Percentiles rank a stretch among this genome's conserved stretches.
Conservation (phyloP, 2,329 filamentous ascomycete species). For the Trichoderma polysporum region DNA sequence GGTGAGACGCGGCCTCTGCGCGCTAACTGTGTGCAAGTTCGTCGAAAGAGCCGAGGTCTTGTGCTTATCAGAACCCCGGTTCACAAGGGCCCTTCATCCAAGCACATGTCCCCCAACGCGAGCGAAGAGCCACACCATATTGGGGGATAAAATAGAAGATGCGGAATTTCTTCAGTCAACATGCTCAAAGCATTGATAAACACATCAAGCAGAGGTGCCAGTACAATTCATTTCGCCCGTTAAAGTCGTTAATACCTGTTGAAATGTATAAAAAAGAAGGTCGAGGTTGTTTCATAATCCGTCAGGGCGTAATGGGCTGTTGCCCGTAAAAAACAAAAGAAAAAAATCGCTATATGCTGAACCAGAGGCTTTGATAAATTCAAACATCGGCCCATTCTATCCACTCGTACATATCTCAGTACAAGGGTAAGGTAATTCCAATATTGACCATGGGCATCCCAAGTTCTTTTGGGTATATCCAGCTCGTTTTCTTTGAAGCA, state of each 20-base stretch:
- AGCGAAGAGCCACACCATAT: background rate
- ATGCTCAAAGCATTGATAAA: background rate
- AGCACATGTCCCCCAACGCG: background rate
- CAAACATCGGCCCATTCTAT: constrained; percentile 24
- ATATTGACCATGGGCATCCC: constrained; percentile 24
- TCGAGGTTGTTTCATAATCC: constrained; percentile 25
- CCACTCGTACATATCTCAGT: constrained; percentile 28
- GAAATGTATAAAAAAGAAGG: constrained; percentile 27
- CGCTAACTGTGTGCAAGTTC: background rate
- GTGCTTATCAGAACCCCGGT: background rate
- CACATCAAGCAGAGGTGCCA: background rate
- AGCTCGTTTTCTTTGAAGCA: constrained; percentile 32
- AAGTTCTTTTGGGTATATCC: constrained; percentile 32
- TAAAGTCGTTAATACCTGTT: constrained; percentile 31
- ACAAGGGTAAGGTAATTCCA: constrained; percentile 26
- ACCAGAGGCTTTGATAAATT: constrained; percentile 19
- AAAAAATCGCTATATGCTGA: constrained; percentile 17
- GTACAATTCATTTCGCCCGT: constrained; percentile 23
- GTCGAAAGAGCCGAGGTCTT: background rate
- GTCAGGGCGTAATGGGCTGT: constrained; percentile 24
- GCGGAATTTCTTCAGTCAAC: background rate
- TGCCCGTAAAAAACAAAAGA: constrained; percentile 9
- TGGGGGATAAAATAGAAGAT: background rate
- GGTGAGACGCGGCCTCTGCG: constrained; percentile 28
- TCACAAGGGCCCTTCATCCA: background rate